Evolutionary conservation across 306 rosid genomes (phyloP).

Genomic region (Rubus idaeus): DNA sequence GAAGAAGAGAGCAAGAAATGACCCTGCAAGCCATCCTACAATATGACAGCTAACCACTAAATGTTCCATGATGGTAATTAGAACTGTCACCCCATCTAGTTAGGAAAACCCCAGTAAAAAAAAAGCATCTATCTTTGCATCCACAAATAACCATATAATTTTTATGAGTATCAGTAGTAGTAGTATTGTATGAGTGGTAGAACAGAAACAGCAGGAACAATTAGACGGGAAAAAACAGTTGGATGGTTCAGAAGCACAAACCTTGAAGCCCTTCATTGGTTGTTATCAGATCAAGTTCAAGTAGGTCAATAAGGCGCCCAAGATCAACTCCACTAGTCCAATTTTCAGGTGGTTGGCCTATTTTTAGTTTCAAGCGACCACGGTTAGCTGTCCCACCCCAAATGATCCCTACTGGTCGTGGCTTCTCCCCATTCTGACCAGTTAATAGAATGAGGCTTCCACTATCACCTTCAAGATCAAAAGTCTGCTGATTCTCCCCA

Average conservation of each 20-base stretch:
- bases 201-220: neutral
- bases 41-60: neutral
- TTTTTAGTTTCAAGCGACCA: slow-evolving; percentile 83
- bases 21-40: neutral
- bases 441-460: slow-evolving; percentile 96
- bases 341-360: slow-evolving; percentile 89
- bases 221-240: slow-evolving; percentile 6
- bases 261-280: slow-evolving; percentile 78
- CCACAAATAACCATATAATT: neutral
- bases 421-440: slow-evolving; percentile 72
- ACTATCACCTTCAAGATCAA: slow-evolving; percentile 99
- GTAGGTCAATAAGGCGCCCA: slow-evolving; percentile 93
- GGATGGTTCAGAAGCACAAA: slow-evolving; percentile 49
- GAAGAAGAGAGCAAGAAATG: neutral
- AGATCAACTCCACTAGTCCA: slow-evolving; percentile 99
- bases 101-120: too few relatives aligned
- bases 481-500: slow-evolving; percentile 95
- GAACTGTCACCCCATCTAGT: too few relatives aligned
- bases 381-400: slow-evolving; percentile 99
- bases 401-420: slow-evolving; percentile 90
- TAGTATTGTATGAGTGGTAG: neutral
- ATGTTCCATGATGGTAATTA: too few relatives aligned
- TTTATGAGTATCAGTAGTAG: neutral
- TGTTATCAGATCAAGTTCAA: slow-evolving; percentile 89
- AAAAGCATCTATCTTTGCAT: neutral